Percentiles rank a stretch among this genome's conserved stretches.
Conservation (phyloP, 805 yeast genomes). For the Kazachstania africana region DNA sequence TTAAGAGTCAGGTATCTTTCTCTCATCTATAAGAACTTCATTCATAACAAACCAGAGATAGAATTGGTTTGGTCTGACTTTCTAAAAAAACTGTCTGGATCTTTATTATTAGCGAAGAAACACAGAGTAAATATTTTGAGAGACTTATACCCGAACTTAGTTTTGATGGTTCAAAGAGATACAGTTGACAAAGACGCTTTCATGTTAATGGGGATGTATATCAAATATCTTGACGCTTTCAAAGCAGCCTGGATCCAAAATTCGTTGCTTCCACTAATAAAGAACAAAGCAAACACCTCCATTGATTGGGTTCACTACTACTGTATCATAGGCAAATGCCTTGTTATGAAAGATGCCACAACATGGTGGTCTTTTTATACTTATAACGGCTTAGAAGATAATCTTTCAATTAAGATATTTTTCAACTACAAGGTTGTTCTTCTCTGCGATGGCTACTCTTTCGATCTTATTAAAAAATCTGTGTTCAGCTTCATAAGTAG, state of each 20-base stretch:
- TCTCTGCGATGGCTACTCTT: conserved; percentile 16
- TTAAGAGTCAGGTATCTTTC: conserved; percentile 8
- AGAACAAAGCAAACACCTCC: conserved; percentile 7
- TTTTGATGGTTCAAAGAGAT: neutral
- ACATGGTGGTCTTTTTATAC: conserved; percentile 25
- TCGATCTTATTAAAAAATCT: too few relatives aligned
- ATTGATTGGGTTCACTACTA: conserved; percentile 15
- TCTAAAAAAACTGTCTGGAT: too few relatives aligned
- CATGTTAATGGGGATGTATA: conserved; percentile 5
- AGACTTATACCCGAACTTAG: neutral
- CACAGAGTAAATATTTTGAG: neutral
- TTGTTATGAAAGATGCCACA: conserved; percentile 10
- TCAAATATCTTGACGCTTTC: conserved; percentile 5
- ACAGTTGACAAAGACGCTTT: conserved; percentile 1
- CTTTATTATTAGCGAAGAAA: too few relatives aligned
- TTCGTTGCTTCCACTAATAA: conserved; percentile 13
- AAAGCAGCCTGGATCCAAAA: conserved; percentile 15
- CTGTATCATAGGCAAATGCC: conserved; percentile 14
- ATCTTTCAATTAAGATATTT: conserved; percentile 5
- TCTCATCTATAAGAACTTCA: conserved; percentile 2
- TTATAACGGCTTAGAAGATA: conserved; percentile 13
- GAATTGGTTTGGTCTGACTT: too few relatives aligned
- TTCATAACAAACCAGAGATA: too few relatives aligned
- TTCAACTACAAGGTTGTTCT: conserved; percentile 12
- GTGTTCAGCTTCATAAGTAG: too few relatives aligned